Evolutionary conservation across 768 basidiomycete genomes (phyloP).

Genomic region (Panaeolus cyanescens): DNA sequence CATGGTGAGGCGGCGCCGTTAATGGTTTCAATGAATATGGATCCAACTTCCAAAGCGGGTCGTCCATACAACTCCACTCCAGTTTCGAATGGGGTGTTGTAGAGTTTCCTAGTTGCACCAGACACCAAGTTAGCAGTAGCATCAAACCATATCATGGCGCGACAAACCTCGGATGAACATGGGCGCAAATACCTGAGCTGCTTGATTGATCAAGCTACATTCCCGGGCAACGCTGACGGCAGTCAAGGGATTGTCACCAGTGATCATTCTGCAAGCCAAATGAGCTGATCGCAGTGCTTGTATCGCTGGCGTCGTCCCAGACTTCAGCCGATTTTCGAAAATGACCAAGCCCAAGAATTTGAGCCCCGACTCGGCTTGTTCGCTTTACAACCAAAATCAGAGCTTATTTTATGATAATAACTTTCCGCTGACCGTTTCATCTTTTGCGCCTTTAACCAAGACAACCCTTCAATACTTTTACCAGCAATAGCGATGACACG

Average conservation of each 20-base stretch:
- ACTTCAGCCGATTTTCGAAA: conserved; percentile 97
- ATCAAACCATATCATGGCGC: not conserved
- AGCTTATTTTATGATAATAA: not conserved
- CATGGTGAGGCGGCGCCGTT: conserved; percentile 67
- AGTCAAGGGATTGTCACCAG: conserved; percentile 95
- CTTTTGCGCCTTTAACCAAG: conserved; percentile 96
- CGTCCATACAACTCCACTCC: conserved; percentile 93
- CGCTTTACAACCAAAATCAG: conserved; percentile 47
- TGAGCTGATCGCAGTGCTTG: conserved; percentile 87
- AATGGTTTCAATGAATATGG: conserved; percentile 85
- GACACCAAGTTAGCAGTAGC: conserved; percentile 3
- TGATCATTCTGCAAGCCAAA: conserved; percentile 95
- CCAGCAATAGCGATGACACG: conserved; percentile 98
- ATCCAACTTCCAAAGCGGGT: conserved; percentile 82
- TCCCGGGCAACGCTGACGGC: conserved; percentile 97
- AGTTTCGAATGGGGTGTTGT: conserved; percentile 59
- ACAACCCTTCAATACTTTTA: conserved; percentile 89
- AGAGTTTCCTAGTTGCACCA: conserved; percentile 48
- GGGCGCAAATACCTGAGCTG: conserved; percentile 88
- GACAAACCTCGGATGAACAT: conserved; percentile 69
- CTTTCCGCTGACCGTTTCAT: conserved; percentile 75
- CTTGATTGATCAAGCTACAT: conserved; percentile 85
- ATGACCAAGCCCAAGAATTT: conserved; percentile 94
- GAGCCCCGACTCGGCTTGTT: conserved; percentile 90
- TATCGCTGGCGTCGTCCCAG: conserved; percentile 88